Conservation (phyloP, 768 basidiomycete species). For the Boletus patriciae region DNA sequence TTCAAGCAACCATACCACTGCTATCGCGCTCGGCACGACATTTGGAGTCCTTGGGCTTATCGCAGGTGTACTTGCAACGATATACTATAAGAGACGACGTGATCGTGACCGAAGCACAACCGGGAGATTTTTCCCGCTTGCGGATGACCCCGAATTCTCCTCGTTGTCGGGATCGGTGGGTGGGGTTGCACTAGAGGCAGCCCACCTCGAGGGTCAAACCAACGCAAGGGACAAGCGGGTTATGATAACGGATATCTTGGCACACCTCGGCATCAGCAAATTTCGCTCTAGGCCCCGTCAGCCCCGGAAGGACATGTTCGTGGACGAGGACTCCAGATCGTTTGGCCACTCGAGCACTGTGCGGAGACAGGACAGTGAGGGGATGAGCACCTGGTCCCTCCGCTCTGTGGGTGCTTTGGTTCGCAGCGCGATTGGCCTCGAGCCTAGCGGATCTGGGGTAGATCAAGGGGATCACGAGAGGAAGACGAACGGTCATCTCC, state of each 20-base stretch:
- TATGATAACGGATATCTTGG: conserved; percentile 21
- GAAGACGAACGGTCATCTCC: conserved; percentile 20
- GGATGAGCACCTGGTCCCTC: conserved; percentile 54
- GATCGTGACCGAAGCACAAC: conserved; percentile 2
- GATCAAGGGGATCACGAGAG: conserved; percentile 16
- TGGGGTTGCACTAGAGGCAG: conserved; percentile 7
- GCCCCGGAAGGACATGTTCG: conserved; percentile 68
- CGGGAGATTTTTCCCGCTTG: conserved; percentile 21
- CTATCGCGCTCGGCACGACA: conserved; percentile 61
- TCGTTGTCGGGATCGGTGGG: conserved; percentile 7
- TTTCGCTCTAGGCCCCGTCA: conserved; percentile 3
- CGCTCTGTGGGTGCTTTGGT: conserved; percentile 38
- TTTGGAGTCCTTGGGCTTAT: conserved; percentile 61
- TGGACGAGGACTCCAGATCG: conserved; percentile 67
- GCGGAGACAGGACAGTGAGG: conserved; percentile 41
- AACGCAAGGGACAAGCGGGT: background rate
- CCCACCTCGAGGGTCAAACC: conserved; percentile 1
- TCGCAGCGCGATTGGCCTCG: conserved; percentile 30
- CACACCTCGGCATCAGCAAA: conserved; percentile 24
- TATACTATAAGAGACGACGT: conserved; percentile 47
- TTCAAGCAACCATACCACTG: conserved; percentile 34
- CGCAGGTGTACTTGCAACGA: conserved; percentile 39
- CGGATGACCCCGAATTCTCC: conserved; percentile 19
- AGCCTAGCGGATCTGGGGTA: conserved; percentile 26
- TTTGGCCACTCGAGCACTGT: conserved; percentile 34